Conservation (phyloP, 2,329 filamentous ascomycete species). For the Basipetospora chlamydospora region DNA sequence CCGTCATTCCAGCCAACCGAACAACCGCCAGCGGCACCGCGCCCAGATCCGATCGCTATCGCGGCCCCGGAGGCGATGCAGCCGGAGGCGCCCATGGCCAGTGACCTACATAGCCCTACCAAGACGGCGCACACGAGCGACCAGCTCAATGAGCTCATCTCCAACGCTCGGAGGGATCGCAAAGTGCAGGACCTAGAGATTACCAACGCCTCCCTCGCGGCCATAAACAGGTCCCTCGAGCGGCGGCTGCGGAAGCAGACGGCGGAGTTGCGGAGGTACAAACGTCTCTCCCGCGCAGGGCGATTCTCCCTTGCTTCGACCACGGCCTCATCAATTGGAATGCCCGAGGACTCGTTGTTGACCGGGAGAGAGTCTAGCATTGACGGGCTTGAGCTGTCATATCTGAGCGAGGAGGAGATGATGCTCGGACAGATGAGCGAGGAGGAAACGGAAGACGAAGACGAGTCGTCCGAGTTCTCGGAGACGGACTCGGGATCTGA, state of each 20-base stretch:
- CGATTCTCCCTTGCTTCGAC: constrained; percentile 48
- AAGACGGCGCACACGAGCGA: constrained; percentile 41
- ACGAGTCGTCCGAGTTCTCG: constrained; percentile 34
- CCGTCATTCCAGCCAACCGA: constrained; percentile 2
- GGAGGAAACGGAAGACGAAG: constrained; percentile 25
- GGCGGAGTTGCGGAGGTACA: constrained; percentile 70
- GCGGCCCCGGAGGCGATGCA: constrained; percentile 10
- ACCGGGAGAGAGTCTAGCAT: constrained; percentile 28
- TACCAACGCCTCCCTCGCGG: constrained; percentile 84
- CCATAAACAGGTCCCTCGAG: constrained; percentile 88
- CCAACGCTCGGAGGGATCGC: constrained; percentile 79
- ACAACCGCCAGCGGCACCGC: neutral
- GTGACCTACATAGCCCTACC: constrained; percentile 38
- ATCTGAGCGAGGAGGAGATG: too few relatives aligned
- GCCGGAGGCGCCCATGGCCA: constrained; percentile 9
- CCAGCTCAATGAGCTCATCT: constrained; percentile 59
- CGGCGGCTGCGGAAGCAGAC: constrained; percentile 84
- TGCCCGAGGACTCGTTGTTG: constrained; percentile 26
- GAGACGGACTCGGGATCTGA: constrained; percentile 12
- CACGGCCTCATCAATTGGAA: constrained; percentile 27
- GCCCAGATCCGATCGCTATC: too few relatives aligned
- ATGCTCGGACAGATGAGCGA: too few relatives aligned
- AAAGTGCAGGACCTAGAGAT: constrained; percentile 96
- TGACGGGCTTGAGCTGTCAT: constrained; percentile 30
- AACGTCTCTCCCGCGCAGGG: constrained; percentile 71